These are phyloP conservation scores for Lasiosphaeria hispida DNA, from an alignment of 495 filamentous ascomycete species.

Conservation along the genomic window DNA sequence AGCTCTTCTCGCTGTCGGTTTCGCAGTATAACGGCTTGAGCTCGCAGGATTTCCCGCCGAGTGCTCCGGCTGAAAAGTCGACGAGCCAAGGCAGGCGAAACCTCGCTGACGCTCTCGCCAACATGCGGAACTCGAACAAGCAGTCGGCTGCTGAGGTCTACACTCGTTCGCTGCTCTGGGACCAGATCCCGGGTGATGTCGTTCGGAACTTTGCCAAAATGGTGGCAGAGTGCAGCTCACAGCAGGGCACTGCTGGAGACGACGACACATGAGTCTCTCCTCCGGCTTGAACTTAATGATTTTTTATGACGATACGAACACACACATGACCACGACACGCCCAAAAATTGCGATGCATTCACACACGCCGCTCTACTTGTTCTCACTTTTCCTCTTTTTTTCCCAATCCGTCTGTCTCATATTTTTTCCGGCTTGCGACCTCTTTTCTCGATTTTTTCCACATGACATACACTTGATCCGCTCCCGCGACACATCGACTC, in stretches of 20 bases:
- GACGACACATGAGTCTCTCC: conserved; percentile 34
- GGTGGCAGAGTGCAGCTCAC: conserved; percentile 60
- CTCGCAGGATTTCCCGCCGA: conserved; percentile 61
- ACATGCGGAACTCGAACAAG: conserved; percentile 67
- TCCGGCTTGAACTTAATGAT: conserved; percentile 21
- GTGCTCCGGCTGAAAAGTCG: conserved; percentile 44
- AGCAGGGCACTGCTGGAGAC: conserved; percentile 32
- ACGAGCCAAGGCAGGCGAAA: conserved; percentile 61
- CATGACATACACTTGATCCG: conserved; percentile 32
- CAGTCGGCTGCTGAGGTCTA: conserved; percentile 80
- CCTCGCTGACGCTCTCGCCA: conserved; percentile 79
- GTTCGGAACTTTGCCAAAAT: conserved; percentile 89
- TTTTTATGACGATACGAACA: conserved; percentile 17
- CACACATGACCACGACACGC: conserved; percentile 18
- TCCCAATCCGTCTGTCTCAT: conserved; percentile 23
- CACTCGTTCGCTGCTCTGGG: conserved; percentile 90
- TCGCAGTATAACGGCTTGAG: conserved; percentile 89
- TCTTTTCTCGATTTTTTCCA: conserved; percentile 11
- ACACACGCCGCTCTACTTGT: not conserved
- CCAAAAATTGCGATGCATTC: conserved; percentile 7
- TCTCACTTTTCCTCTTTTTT: conserved; percentile 26
- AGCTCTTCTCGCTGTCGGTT: conserved; percentile 79
- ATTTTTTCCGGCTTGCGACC: conserved; percentile 16
- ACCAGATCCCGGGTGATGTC: conserved; percentile 86
- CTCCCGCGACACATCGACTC: conserved; percentile 35